These are phyloP conservation scores for Pseudogymnoascus sp. DNA, from an alignment of 2,329 filamentous ascomycete genomes.

Conservation along the genomic window DNA sequence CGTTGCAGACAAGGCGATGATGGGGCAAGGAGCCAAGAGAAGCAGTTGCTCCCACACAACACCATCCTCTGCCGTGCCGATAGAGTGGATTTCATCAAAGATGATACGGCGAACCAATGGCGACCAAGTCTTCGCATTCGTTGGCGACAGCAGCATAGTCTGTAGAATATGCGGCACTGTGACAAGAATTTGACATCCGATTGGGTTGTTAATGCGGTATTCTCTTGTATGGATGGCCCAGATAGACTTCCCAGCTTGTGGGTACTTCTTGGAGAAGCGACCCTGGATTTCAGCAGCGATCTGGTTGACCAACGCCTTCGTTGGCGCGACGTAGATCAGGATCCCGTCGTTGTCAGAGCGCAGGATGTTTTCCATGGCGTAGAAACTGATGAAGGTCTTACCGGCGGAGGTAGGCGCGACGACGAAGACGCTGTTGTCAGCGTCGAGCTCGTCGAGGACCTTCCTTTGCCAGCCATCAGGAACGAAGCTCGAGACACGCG, in stretches of 20 bases:
- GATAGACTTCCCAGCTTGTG: slow-evolving; percentile 53
- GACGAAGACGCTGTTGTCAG: slow-evolving; percentile 60
- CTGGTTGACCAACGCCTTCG: slow-evolving; percentile 75
- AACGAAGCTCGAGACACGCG: slow-evolving; percentile 57
- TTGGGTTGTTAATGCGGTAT: slow-evolving; percentile 64
- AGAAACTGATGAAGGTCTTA: slow-evolving; percentile 79
- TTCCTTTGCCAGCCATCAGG: slow-evolving; percentile 70
- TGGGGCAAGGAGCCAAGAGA: slow-evolving; percentile 64
- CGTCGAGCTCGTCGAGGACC: slow-evolving; percentile 66
- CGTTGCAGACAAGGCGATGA: slow-evolving; percentile 72
- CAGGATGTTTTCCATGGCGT: slow-evolving; percentile 71
- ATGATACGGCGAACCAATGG: slow-evolving; percentile 64
- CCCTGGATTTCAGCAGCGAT: slow-evolving; percentile 73
- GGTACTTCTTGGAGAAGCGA: slow-evolving; percentile 57
- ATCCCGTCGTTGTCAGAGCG: slow-evolving; percentile 60
- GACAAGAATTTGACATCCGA: slow-evolving; percentile 64
- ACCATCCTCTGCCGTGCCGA: slow-evolving; percentile 67
- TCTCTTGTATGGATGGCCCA: slow-evolving; percentile 75
- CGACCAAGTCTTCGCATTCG: slow-evolving; percentile 57
- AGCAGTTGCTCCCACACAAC: slow-evolving; percentile 72
- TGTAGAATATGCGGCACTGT: slow-evolving; percentile 73
- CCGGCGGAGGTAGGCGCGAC: slow-evolving; percentile 71
- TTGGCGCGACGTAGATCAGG: slow-evolving; percentile 71
- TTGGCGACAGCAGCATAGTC: slow-evolving; percentile 62
- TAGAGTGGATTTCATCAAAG: slow-evolving; percentile 76